Evolutionary conservation across 331 rosid genomes (phyloP), one percentile per base, ranked within the genome.

Genomic region (Stylosanthes scabra): DNA sequence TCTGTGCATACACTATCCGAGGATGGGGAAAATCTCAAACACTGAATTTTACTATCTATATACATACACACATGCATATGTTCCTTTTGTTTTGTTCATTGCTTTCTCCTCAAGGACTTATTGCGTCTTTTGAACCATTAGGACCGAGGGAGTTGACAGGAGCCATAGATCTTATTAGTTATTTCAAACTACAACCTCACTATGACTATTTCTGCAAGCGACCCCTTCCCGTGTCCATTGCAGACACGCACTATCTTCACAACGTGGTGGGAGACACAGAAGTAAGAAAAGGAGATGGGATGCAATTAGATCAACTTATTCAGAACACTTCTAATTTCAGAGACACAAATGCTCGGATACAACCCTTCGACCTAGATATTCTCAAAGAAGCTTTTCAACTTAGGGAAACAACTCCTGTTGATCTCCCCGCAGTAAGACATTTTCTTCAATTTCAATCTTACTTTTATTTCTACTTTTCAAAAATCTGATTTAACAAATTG

Each of bases 91-190:
- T 46, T 20, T 9, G 34, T 31, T 25, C 8, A 12, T 8, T 16
- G 9, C 8, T 49, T 59, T 65, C 74, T 55, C 42, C 41, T 46
- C 8, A 10, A 61, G 8, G 76, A 54, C 57, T 34, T 34, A 8
- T 39, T 34, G 39, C 63, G 45, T 60, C 54, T 12, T 77, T 79
- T 71, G 56, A 64, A 59, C 66, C 76, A 9, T 63, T 51, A 94
- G 99, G 98, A 75, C 98, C 97, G 68, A 88, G 97, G 86, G 99
- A 95, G 80, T 77, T 95, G 85, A 95, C 97, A 34, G 91, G 98
- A 63, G 97, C 98, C 67, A 90, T 88, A 59, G 99, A 95, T 86
- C 96, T 95, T 60, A 88, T 92, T 70, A 92, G 85, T 74, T 96
- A 95, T 87, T 92, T 83, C 93, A 95, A 92, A 78, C 82, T 95